phyloP scores from a whole-genome alignment of 139 green algal genomes.

The Chlorella sp. region DNA sequence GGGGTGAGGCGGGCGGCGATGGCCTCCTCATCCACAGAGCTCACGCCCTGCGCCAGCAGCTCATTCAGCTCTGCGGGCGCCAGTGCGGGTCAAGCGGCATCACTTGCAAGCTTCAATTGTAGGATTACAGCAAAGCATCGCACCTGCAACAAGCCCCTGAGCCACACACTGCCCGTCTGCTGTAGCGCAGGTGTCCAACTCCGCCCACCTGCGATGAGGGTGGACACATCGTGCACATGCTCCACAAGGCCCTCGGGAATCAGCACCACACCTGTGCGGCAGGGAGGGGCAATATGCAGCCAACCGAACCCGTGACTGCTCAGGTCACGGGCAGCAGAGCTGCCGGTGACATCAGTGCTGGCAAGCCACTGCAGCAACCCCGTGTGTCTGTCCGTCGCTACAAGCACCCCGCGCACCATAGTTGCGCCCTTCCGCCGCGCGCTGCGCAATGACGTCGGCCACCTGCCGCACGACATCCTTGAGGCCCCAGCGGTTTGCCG shows the following conservation, averaged over 20 bases:
- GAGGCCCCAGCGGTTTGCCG: conserved; percentile 23
- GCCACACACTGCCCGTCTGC: too few relatives aligned
- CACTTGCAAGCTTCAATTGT: too few relatives aligned
- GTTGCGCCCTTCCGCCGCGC: conserved; percentile 49
- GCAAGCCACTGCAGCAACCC: too few relatives aligned
- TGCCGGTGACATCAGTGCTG: too few relatives aligned
- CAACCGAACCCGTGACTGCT: too few relatives aligned
- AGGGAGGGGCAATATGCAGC: too few relatives aligned
- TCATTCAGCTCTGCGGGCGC: conserved; percentile 60
- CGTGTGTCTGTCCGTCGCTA: too few relatives aligned
- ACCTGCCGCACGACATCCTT: conserved; percentile 55
- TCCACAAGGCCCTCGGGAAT: conserved; percentile 76
- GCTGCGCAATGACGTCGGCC: conserved; percentile 59
- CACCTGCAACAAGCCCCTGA: too few relatives aligned
- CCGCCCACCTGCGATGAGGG: conserved; percentile 35
- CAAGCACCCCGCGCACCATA: conserved; percentile 38
- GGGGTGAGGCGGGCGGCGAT: conserved; percentile 20
- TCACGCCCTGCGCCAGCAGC: conserved; percentile 38
- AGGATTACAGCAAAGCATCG: too few relatives aligned
- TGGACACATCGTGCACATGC: conserved; percentile 53
- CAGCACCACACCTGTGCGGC: conserved; percentile 53
- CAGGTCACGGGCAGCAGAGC: too few relatives aligned
- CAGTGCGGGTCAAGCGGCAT: neutral
- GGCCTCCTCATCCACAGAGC: neutral
- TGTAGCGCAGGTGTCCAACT: neutral